A percentile compares a stretch with the other conserved stretches of the same genome.
Conservation (phyloP, 2,329 filamentous ascomycete species). For the Teratosphaeria gauchensis region DNA sequence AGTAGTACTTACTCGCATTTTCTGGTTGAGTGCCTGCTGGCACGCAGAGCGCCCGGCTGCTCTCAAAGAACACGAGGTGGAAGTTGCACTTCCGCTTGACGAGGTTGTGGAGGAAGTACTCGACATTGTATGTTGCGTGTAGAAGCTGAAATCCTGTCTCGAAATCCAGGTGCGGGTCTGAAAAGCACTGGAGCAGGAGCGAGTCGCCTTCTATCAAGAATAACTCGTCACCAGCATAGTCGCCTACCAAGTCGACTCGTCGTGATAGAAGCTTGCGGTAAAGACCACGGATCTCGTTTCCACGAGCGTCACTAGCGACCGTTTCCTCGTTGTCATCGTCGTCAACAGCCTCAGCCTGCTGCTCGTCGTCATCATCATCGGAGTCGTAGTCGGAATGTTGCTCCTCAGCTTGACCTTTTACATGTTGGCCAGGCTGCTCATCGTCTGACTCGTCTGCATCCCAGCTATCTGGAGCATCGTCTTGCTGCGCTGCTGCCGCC, state of each 20-base stretch:
- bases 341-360: background rate
- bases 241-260: slow-evolving; percentile 58
- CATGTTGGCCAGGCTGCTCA: background rate
- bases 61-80: slow-evolving; percentile 59
- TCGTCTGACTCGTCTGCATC: background rate
- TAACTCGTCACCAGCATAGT: slow-evolving; percentile 64
- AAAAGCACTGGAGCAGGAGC: slow-evolving; percentile 54
- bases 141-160: slow-evolving; percentile 59
- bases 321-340: slow-evolving; percentile 7
- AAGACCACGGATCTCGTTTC: background rate
- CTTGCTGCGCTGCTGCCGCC: background rate
- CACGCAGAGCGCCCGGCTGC: slow-evolving; percentile 46
- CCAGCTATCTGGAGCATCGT: background rate
- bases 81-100: slow-evolving; percentile 58
- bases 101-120: slow-evolving; percentile 54
- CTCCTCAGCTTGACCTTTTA: background rate
- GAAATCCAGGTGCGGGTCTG: slow-evolving; percentile 56
- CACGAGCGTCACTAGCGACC: slow-evolving; percentile 6
- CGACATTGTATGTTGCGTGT: slow-evolving; percentile 60
- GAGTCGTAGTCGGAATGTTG: background rate
- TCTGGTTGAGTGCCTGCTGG: slow-evolving; percentile 32
- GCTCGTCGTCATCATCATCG: background rate
- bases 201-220: slow-evolving; percentile 68
- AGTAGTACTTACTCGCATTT: slow-evolving; percentile 44
- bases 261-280: slow-evolving; percentile 37